A percentile compares a stretch with the other conserved stretches of the same genome.
Conservation (phyloP, 371 early-diverging fungal genomes). For the Mucor sp. region DNA sequence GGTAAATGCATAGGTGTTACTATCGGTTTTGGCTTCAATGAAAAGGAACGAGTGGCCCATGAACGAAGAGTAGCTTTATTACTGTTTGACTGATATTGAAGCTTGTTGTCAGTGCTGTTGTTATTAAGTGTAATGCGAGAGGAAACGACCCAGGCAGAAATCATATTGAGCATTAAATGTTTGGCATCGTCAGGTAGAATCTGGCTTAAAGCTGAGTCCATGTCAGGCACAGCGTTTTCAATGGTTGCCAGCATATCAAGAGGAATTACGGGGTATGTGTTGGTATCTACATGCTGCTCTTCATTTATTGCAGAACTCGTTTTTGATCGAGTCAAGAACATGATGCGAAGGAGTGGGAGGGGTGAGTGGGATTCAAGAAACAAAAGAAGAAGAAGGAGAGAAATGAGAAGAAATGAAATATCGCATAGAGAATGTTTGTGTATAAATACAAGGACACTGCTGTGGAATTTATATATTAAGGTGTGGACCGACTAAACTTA, state of each 20-base stretch:
- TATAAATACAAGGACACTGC: background rate
- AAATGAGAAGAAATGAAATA: conserved; percentile 5
- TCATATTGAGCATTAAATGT: conserved; percentile 9
- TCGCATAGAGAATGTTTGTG: conserved; percentile 24
- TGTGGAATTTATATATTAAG: conserved; percentile 24
- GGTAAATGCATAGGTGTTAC: background rate
- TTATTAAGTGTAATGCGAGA: background rate
- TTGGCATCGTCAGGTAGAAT: conserved; percentile 8
- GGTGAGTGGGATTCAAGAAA: background rate
- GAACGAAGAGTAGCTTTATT: conserved; percentile 5
- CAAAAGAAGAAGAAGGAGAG: background rate
- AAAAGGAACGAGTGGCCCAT: conserved; percentile 20
- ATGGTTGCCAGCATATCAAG: conserved; percentile 5
- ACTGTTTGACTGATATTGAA: background rate
- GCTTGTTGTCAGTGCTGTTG: background rate
- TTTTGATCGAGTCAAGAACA: conserved; percentile 25
- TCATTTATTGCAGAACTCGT: conserved; percentile 10
- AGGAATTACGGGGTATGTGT: background rate
- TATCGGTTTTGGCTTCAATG: conserved; percentile 1
- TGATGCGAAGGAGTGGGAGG: conserved; percentile 2
- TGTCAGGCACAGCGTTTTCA: conserved; percentile 9
- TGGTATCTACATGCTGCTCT: conserved; percentile 1
- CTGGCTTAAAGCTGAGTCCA: conserved; percentile 4
- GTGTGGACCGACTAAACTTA: conserved; percentile 16
- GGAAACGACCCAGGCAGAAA: conserved; percentile 9